These are phyloP conservation scores for Zygoascus sp. DNA, from an alignment of 1,139 yeast genomes.

Conservation along the genomic window DNA sequence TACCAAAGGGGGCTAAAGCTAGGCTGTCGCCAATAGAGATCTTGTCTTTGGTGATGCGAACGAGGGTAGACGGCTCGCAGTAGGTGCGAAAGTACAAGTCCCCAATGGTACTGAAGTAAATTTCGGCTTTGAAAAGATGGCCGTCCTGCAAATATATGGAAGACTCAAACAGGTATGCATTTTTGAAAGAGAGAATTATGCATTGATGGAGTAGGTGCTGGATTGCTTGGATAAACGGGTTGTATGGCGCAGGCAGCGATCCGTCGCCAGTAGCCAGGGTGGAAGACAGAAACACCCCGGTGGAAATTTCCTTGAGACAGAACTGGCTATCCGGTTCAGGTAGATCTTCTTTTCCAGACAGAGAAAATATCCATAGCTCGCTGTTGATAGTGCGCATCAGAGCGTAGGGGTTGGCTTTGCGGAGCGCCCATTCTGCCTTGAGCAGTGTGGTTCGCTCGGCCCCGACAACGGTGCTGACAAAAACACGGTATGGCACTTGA, in stretches of 20 bases:
- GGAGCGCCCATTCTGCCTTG: conserved; percentile 55
- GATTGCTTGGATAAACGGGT: conserved; percentile 58
- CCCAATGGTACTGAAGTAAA: conserved; percentile 36
- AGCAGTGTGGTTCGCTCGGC: conserved; percentile 40
- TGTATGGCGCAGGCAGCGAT: conserved; percentile 42
- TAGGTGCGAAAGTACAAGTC: conserved; percentile 30
- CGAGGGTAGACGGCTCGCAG: conserved; percentile 20
- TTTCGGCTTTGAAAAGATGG: conserved; percentile 26
- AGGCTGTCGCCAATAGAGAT: conserved; percentile 43
- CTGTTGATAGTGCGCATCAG: conserved; percentile 57
- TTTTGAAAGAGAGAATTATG: conserved; percentile 44
- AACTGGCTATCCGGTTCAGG: conserved; percentile 33
- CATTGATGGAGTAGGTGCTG: conserved; percentile 49
- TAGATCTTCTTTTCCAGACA: conserved; percentile 32
- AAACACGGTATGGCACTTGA: conserved; percentile 31
- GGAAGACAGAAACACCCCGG: conserved; percentile 36
- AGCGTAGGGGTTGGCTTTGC: conserved; percentile 49
- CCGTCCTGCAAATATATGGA: conserved; percentile 11
- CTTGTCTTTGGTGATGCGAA: conserved; percentile 16
- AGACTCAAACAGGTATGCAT: conserved; percentile 1
- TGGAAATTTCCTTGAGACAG: conserved; percentile 36
- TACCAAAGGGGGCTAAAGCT: conserved; percentile 71
- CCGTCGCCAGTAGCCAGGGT: conserved; percentile 36
- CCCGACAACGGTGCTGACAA: conserved; percentile 34
- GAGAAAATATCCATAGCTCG: conserved; percentile 56